Conservation (phyloP, 176 grass and related monocot species). For the Avena atlantica region DNA sequence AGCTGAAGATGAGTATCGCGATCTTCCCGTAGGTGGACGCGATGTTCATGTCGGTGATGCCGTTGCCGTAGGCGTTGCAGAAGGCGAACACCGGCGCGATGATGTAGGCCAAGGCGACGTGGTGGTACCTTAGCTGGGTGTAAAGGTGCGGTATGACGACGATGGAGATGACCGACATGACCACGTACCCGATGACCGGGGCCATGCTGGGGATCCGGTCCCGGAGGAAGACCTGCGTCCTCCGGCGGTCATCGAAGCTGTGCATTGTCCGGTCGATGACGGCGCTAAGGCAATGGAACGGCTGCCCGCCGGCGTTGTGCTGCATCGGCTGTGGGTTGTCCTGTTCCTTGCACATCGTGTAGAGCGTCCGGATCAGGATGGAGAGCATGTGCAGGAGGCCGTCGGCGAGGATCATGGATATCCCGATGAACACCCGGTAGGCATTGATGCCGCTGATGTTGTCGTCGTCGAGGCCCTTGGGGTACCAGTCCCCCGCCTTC, state of each 20-base stretch:
- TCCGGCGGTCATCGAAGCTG: constrained; percentile 58
- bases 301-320: not conserved
- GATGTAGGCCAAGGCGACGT: constrained; percentile 57
- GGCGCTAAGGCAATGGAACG: constrained; percentile 28
- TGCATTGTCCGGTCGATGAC: not conserved
- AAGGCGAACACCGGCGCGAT: constrained; percentile 59
- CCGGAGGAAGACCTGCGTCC: constrained; percentile 53
- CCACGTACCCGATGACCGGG: constrained; percentile 37
- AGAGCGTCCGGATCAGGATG: constrained; percentile 44
- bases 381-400: constrained; percentile 62
- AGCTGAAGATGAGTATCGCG: constrained; percentile 46
- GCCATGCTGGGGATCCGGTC: constrained; percentile 46
- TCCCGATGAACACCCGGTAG: constrained; percentile 64
- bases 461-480: constrained; percentile 28
- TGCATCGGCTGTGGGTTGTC: not conserved
- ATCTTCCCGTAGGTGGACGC: constrained; percentile 56
- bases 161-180: constrained; percentile 41
- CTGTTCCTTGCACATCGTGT: constrained; percentile 22
- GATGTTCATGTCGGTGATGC: constrained; percentile 59
- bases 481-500: constrained; percentile 63
- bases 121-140: constrained; percentile 49
- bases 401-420: constrained; percentile 70
- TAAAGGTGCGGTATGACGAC: constrained; percentile 51
- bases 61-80: constrained; percentile 66
- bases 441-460: constrained; percentile 62